Conservation (phyloP, 495 filamentous ascomycete genomes). For the Aspergillus bertholletiae region DNA sequence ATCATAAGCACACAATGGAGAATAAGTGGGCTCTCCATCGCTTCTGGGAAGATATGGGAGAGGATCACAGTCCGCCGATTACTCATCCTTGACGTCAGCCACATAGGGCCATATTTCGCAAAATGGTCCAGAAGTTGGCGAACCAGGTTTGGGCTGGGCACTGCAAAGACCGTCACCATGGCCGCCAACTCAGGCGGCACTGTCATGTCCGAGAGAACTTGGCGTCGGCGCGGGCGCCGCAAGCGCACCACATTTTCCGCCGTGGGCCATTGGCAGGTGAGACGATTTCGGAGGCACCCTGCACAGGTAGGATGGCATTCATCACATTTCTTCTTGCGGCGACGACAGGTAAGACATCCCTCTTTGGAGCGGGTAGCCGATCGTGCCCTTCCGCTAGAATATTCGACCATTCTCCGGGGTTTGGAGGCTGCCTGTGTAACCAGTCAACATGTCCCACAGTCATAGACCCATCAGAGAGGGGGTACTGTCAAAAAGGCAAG, state of each 20-base stretch:
- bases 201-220: background rate
- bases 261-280: slow-evolving; percentile 26
- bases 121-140: slow-evolving; percentile 16
- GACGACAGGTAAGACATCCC: slow-evolving; percentile 10
- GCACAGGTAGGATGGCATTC: slow-evolving; percentile 5
- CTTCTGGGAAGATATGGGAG: slow-evolving; percentile 9
- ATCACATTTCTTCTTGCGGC: slow-evolving; percentile 13
- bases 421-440: too few relatives aligned
- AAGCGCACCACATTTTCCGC: background rate
- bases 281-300: slow-evolving; percentile 34
- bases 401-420: too few relatives aligned
- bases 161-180: slow-evolving; percentile 17
- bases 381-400: too few relatives aligned
- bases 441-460: too few relatives aligned
- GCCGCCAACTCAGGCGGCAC: slow-evolving; percentile 1
- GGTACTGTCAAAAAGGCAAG: too few relatives aligned
- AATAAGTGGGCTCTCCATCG: slow-evolving; percentile 10
- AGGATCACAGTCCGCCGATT: slow-evolving; percentile 6
- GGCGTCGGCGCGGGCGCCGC: background rate
- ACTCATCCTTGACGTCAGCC: slow-evolving; percentile 14
- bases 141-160: slow-evolving; percentile 5
- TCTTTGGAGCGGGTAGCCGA: slow-evolving; percentile 1
- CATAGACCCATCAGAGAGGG: too few relatives aligned
- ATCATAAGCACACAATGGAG: slow-evolving; percentile 15
- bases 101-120: slow-evolving; percentile 10